Evolutionary conservation across 805 yeast genomes (phyloP).

Genomic region (Kuraishia borneana): DNA sequence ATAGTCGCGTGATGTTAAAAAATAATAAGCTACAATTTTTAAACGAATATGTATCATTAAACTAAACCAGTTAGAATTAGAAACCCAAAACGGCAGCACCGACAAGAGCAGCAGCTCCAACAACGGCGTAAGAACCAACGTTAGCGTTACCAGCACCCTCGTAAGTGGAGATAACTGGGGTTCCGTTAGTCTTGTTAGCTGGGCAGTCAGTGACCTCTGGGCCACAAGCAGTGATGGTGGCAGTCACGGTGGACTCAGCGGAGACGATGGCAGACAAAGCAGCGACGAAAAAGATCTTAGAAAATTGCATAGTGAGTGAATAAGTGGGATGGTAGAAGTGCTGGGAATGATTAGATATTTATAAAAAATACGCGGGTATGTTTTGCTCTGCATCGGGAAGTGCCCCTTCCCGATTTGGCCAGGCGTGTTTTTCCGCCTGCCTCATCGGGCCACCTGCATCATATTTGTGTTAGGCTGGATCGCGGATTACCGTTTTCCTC

Average conservation of each 20-base stretch:
- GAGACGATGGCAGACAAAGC: slow-evolving; percentile 17
- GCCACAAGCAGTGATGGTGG: slow-evolving; percentile 16
- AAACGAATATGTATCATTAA: neutral
- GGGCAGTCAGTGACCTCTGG: slow-evolving; percentile 18
- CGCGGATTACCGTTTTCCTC: slow-evolving; percentile 42
- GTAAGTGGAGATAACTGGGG: slow-evolving; percentile 5
- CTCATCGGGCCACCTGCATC: neutral
- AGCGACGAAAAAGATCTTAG: slow-evolving; percentile 7
- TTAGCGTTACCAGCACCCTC: slow-evolving; percentile 7
- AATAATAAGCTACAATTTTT: no score
- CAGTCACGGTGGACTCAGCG: slow-evolving; percentile 15
- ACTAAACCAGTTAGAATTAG: slow-evolving; percentile 1
- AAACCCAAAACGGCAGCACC: slow-evolving; percentile 8
- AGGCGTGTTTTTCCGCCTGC: neutral
- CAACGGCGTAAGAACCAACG: slow-evolving; percentile 9
- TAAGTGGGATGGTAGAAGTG: neutral
- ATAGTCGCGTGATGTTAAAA: no score
- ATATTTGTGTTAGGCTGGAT: slow-evolving; percentile 3
- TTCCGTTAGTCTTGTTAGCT: slow-evolving; percentile 13
- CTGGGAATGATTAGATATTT: neutral
- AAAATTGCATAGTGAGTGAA: slow-evolving; percentile 5
- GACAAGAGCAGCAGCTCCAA: slow-evolving; percentile 10
- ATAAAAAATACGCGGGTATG: neutral
- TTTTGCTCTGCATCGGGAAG: neutral
- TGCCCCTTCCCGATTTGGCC: neutral